Evolutionary conservation across 352 stramenopile species (phyloP), one percentile per base, ranked within the genome.

Genomic region (Elongisporangium senticosum): DNA sequence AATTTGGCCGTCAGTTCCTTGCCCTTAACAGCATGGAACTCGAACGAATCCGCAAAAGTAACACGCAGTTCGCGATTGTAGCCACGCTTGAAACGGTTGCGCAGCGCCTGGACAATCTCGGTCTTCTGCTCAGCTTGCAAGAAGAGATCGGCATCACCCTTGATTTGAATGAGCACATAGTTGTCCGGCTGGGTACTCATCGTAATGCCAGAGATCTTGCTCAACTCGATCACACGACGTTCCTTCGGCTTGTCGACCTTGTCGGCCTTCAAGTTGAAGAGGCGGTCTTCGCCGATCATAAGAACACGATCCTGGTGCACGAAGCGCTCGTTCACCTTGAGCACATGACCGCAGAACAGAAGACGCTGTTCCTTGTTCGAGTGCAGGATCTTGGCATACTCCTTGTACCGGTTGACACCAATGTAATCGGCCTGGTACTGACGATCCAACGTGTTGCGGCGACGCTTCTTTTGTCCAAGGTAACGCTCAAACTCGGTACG

Each of bases 251-350:
- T 79, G 55, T 90, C 77, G 47, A 91, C 80, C 67, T 90, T 89
- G 74, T 90, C 77, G 22, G 80, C 83, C 73, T 92, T 92, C 56
- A 94, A 62, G 65, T 94, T 94, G 68, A 86, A 89, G n/a, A 94
- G 73, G 49, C 83, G 68, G 56, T 73, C 80, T 58, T 90, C 77
- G 40, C 73, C 81, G 20, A 94, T 83, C 61, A 94, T 75, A 19
- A 94, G 71, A 55, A 90, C 76, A 52, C 84, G 82, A 24, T 71
- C 59, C 65, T 94, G 84, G 64, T 90, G 80, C 23, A 87, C 81
- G 57, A 89, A 92, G 24, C 84, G 82, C 64, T 94, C 83, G 50
- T 94, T 94, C 56, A 94, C 79, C 63, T 94, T 94, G 49, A 84
- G 71, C 43, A 90, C 83, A 8, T 80, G 72, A 22, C 62, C 69